Conservation (phyloP, 2,329 filamentous ascomycete genomes). For the Aureobasidium leucospermi region DNA sequence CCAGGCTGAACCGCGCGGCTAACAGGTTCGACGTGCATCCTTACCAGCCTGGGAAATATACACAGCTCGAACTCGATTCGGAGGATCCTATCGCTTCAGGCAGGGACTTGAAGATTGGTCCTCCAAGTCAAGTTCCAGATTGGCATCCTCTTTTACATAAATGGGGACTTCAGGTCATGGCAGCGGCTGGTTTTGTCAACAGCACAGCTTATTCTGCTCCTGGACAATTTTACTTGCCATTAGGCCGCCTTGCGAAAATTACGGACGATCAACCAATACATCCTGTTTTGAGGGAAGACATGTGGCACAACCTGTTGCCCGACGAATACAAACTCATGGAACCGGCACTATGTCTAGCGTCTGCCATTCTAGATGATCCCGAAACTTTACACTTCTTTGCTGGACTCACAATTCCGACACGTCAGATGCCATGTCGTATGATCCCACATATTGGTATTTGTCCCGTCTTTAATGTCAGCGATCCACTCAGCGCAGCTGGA, state of each 20-base stretch:
- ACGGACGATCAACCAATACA: neutral
- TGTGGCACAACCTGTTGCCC: neutral
- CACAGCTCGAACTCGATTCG: neutral
- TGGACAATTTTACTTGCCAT: neutral
- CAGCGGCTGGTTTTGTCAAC: neutral
- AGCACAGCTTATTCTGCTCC: neutral
- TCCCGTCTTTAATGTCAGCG: neutral
- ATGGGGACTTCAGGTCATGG: neutral
- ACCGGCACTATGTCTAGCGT: neutral
- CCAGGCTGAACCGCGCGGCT: neutral
- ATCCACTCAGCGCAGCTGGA: neutral
- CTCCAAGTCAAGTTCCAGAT: neutral
- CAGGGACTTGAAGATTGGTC: neutral
- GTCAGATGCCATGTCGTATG: neutral
- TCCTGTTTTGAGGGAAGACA: neutral
- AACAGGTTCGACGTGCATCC: neutral
- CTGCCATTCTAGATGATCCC: neutral
- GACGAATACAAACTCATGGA: neutral
- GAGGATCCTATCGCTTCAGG: neutral
- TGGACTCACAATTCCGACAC: neutral
- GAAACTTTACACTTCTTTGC: neutral
- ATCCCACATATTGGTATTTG: neutral
- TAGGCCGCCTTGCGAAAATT: neutral
- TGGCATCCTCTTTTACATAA: constrained; percentile 1
- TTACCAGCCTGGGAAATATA: neutral